Evolutionary conservation across 257 asterid species (phyloP).

Genomic region (Primulina huaijiensis): DNA sequence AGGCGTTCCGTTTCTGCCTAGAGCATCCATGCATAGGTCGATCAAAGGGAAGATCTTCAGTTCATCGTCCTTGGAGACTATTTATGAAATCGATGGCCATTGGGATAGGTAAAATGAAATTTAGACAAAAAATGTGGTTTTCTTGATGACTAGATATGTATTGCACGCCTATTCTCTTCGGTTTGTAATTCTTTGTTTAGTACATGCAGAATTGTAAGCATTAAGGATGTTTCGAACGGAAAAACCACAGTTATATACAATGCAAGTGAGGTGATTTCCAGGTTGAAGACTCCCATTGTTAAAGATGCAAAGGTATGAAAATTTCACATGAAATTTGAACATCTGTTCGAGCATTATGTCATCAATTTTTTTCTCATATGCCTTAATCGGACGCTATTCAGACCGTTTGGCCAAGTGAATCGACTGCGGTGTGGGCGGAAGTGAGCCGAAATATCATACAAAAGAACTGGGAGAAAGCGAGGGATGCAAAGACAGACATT

Average conservation of each 20-base stretch:
- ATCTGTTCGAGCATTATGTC: not conserved
- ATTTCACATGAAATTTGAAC: not conserved
- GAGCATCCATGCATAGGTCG: conserved; percentile 48
- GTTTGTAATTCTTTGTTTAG: not conserved
- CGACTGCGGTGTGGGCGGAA: conserved; percentile 66
- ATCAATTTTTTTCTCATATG: not conserved
- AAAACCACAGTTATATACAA: conserved; percentile 49
- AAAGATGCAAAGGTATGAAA: conserved; percentile 53
- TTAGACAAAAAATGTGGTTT: not conserved
- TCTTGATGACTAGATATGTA: not conserved
- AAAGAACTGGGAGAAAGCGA: conserved; percentile 67
- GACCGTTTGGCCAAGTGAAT: conserved; percentile 54
- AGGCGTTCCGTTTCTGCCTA: conserved; percentile 46
- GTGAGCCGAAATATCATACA: conserved; percentile 53
- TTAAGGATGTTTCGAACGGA: conserved; percentile 48
- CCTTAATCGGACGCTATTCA: conserved; percentile 13
- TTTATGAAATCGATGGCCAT: conserved; percentile 63
- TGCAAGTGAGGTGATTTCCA: conserved; percentile 57
- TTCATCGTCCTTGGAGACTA: conserved; percentile 46
- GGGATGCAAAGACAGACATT: conserved; percentile 49
- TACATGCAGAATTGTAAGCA: conserved; percentile 43
- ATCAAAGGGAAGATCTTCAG: conserved; percentile 55
- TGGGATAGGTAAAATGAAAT: conserved; percentile 67
- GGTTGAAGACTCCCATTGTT: conserved; percentile 58
- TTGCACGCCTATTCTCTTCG: not conserved